Percentiles rank a stretch among this genome's conserved stretches.
Evolutionary conservation across 169 alveolate genomes (phyloP).

Genomic region (Eimeria maxima): DNA sequence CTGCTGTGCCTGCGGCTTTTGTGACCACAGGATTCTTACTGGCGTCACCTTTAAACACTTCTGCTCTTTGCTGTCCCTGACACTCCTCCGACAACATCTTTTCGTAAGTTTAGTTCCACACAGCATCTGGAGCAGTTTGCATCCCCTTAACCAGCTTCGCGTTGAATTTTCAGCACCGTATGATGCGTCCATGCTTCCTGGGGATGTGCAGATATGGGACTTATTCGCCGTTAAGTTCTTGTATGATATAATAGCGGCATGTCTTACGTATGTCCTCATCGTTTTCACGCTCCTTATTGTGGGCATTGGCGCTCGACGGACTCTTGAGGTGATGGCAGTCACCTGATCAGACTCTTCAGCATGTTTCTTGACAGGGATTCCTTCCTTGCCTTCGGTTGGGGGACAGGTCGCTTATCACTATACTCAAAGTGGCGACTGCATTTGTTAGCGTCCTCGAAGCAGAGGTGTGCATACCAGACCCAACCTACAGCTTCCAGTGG

Average conservation of each 20-base stretch:
- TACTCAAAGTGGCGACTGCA: neutral
- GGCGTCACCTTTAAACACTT: slow-evolving; percentile 62
- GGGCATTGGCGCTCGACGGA: slow-evolving; percentile 45
- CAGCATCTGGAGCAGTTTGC: neutral
- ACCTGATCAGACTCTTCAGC: neutral
- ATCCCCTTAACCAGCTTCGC: neutral
- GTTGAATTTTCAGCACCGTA: neutral
- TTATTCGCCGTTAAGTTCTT: slow-evolving; percentile 64
- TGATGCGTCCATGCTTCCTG: neutral
- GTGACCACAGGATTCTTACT: slow-evolving; percentile 58
- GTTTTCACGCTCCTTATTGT: neutral
- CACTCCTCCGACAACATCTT: slow-evolving; percentile 44
- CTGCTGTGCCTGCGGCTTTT: neutral
- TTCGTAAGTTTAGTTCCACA: slow-evolving; percentile 8
- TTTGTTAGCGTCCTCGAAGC: neutral
- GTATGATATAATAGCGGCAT: slow-evolving; percentile 41
- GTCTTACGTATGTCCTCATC: slow-evolving; percentile 45
- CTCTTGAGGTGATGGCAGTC: neutral
- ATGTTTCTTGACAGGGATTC: neutral
- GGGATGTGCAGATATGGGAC: slow-evolving; percentile 65
- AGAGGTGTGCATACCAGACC: too few species aligned
- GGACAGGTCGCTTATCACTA: neutral
- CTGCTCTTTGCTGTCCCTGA: slow-evolving; percentile 46
- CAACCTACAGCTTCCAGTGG: neutral
- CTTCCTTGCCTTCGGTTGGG: neutral